Evolutionary conservation across 2,329 filamentous ascomycete genomes (phyloP).

Genomic region (Botrytis paeoniae): DNA sequence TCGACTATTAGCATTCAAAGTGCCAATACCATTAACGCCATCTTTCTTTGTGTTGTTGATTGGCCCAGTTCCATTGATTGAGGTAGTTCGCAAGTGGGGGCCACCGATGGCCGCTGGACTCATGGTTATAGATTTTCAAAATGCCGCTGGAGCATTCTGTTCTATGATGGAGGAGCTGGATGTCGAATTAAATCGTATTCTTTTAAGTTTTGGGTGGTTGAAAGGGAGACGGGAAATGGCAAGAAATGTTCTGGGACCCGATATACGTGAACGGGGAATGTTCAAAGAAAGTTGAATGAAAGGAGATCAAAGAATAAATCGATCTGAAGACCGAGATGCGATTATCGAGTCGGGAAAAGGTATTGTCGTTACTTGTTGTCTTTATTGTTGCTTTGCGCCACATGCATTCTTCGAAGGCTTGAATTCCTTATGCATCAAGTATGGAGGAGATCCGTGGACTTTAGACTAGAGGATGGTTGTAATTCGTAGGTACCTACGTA

Average conservation of each 20-base stretch:
- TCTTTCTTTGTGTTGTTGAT: conserved; percentile 23
- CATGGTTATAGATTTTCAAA: conserved; percentile 28
- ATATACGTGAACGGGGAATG: conserved; percentile 6
- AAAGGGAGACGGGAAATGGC: background rate
- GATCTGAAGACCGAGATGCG: background rate
- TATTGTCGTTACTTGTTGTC: conserved; percentile 17
- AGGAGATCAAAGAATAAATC: conserved; percentile 8
- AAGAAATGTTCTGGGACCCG: background rate
- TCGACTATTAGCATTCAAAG: conserved; percentile 27
- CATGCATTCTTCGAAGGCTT: conserved; percentile 19
- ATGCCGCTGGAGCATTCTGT: conserved; percentile 27
- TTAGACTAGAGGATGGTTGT: background rate
- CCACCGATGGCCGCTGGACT: conserved; percentile 35
- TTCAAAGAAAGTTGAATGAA: conserved; percentile 14
- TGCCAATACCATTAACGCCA: conserved; percentile 24
- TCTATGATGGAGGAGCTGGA: background rate
- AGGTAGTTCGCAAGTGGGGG: conserved; percentile 28
- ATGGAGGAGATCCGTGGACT: background rate
- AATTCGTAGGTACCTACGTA: background rate
- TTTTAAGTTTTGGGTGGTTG: conserved; percentile 7
- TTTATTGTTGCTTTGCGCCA: conserved; percentile 18
- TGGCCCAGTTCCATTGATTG: conserved; percentile 31
- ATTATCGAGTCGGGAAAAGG: background rate
- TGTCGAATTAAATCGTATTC: background rate
- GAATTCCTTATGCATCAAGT: conserved; percentile 17